Conservation (phyloP, 2,329 filamentous ascomycete species). For the Fusarium sp. region DNA sequence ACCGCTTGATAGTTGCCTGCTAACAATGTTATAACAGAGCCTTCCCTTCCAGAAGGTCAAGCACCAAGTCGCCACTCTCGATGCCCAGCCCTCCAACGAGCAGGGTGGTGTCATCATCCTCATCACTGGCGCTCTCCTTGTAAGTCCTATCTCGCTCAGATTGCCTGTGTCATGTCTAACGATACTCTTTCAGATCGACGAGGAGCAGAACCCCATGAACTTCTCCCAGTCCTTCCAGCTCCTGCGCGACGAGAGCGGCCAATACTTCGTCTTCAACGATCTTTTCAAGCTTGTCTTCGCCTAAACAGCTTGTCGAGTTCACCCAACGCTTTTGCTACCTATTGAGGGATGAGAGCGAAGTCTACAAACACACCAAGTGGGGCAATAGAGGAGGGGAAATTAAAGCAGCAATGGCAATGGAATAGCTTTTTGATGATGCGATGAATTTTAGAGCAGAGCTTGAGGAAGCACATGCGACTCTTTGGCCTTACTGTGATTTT, state of each 20-base stretch:
- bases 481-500: slow-evolving; percentile 19
- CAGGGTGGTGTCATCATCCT: slow-evolving; percentile 83
- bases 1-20: background rate
- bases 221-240: slow-evolving; percentile 94
- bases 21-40: slow-evolving; percentile 60
- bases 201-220: slow-evolving; percentile 87
- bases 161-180: slow-evolving; percentile 3
- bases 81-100: slow-evolving; percentile 80
- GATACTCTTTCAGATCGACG: slow-evolving; percentile 75
- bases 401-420: slow-evolving; percentile 31
- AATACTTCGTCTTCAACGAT: slow-evolving; percentile 93
- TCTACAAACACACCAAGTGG: slow-evolving; percentile 32
- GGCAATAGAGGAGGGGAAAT: slow-evolving; percentile 35
- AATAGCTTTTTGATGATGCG: slow-evolving; percentile 42
- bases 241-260: slow-evolving; percentile 71
- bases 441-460: slow-evolving; percentile 41
- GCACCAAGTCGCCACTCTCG: slow-evolving; percentile 81
- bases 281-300: slow-evolving; percentile 90
- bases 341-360: slow-evolving; percentile 16
- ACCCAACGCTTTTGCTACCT: slow-evolving; percentile 5
- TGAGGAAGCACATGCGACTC: slow-evolving; percentile 6
- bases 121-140: slow-evolving; percentile 87
- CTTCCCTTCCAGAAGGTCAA: slow-evolving; percentile 85
- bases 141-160: slow-evolving; percentile 58
- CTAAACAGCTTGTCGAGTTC: slow-evolving; percentile 49